These are phyloP conservation scores for Trichomonas tenax DNA, from an alignment of 208 protist genomes.

Conservation along the genomic window DNA sequence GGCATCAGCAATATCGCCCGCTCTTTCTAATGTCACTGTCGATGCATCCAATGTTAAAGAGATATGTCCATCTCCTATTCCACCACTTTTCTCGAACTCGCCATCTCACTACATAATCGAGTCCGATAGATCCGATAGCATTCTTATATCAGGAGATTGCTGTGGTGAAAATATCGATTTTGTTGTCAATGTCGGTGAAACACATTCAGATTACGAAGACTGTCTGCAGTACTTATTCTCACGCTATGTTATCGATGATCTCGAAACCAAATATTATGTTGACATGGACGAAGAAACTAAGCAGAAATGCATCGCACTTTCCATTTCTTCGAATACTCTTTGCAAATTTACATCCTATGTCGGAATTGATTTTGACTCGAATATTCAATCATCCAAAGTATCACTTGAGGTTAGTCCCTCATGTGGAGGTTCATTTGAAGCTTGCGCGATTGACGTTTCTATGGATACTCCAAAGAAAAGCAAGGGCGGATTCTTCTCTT, in stretches of 20 bases:
- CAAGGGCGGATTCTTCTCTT: no score
- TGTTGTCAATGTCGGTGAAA: no score
- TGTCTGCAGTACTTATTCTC: not conserved
- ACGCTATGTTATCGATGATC: not conserved
- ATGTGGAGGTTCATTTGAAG: no score
- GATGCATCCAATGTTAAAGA: not conserved
- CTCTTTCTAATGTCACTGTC: not conserved
- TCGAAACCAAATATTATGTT: no score
- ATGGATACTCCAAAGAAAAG: no score
- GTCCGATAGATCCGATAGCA: not conserved
- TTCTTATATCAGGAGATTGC: not conserved
- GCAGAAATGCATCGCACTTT: not conserved
- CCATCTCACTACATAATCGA: not conserved
- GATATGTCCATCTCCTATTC: not conserved
- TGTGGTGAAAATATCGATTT: not conserved
- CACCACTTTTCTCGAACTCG: not conserved
- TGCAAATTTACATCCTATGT: not conserved
- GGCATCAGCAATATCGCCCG: not conserved
- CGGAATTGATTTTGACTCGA: not conserved
- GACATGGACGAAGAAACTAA: not conserved
- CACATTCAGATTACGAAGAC: not conserved
- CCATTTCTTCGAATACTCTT: not conserved
- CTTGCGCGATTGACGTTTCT: no score
- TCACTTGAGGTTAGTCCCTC: no score
- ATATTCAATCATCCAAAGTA: no score